These are phyloP conservation scores for Phialophora macrospora DNA, from an alignment of 2,329 filamentous ascomycete species.

Conservation along the genomic window DNA sequence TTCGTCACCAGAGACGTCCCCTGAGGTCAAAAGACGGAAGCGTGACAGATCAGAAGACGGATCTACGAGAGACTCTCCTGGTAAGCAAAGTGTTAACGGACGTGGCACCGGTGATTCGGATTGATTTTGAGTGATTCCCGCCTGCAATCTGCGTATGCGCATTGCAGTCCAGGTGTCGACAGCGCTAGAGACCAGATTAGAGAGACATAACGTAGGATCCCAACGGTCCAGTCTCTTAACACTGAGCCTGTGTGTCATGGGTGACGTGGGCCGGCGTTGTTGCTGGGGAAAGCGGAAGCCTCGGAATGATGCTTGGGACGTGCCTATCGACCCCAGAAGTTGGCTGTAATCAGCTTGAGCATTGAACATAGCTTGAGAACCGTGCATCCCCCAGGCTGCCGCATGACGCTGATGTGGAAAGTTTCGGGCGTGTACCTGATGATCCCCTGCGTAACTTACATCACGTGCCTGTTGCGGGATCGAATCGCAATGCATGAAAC, in stretches of 20 bases:
- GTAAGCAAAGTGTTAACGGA: slow-evolving; percentile 19
- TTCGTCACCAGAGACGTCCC: slow-evolving; percentile 49
- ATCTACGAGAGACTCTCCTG: slow-evolving; percentile 14
- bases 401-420: slow-evolving; percentile 2
- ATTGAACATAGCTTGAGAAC: background rate
- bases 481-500: background rate
- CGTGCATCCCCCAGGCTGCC: background rate
- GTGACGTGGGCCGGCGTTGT: background rate
- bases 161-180: slow-evolving; percentile 1
- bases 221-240: background rate
- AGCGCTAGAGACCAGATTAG: background rate
- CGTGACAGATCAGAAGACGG: slow-evolving; percentile 41
- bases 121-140: slow-evolving; percentile 11
- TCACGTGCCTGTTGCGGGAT: slow-evolving; percentile 1
- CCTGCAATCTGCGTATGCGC: background rate
- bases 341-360: background rate
- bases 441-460: background rate
- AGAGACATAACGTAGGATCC: background rate
- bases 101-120: slow-evolving; percentile 42
- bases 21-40: slow-evolving; percentile 50
- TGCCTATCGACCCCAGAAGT: background rate
- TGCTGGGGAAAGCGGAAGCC: background rate
- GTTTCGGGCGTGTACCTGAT: slow-evolving; percentile 7
- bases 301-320: background rate
- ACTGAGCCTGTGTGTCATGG: background rate